phyloP scores from a whole-genome alignment of 257 asterid genomes.

The Nicotiana knightiana region DNA sequence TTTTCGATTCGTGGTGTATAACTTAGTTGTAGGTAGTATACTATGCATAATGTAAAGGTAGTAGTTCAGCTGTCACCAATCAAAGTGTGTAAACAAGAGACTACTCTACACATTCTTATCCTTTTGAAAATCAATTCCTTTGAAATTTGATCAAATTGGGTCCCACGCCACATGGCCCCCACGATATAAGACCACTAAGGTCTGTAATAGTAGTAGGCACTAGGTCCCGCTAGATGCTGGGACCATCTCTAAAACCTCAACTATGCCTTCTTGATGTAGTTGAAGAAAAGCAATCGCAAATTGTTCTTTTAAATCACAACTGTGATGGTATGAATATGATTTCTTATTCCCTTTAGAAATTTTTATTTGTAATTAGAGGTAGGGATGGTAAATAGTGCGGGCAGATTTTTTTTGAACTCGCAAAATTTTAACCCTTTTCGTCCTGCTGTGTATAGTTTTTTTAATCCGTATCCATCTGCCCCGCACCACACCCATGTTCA shows the following conservation, averaged over 20 bases:
- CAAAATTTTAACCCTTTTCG: too few relatives aligned
- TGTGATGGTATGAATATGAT: too few relatives aligned
- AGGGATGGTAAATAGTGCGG: too few relatives aligned
- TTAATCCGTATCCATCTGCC: too few relatives aligned
- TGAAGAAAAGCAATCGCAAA: background rate
- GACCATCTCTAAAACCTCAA: background rate
- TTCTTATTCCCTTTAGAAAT: too few relatives aligned
- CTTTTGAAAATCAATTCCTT: background rate
- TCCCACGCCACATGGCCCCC: constrained; percentile 42
- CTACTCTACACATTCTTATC: background rate
- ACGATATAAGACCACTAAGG: background rate
- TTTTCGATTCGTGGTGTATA: too few relatives aligned
- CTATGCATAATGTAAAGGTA: background rate
- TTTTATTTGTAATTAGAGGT: too few relatives aligned
- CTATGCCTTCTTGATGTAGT: background rate
- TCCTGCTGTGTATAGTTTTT: accelerated
- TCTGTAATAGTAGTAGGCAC: background rate
- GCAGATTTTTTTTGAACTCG: too few relatives aligned
- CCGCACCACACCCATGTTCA: too few relatives aligned
- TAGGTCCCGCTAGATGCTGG: background rate
- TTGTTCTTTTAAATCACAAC: too few relatives aligned
- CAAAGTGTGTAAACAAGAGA: constrained; percentile 6
- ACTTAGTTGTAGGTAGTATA: background rate
- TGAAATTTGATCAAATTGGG: constrained; percentile 12
- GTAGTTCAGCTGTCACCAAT: constrained; percentile 26